Base-by-base conservation (phyloP, 805 yeast species). In the Hanseniaspora opuntiae region DNA sequence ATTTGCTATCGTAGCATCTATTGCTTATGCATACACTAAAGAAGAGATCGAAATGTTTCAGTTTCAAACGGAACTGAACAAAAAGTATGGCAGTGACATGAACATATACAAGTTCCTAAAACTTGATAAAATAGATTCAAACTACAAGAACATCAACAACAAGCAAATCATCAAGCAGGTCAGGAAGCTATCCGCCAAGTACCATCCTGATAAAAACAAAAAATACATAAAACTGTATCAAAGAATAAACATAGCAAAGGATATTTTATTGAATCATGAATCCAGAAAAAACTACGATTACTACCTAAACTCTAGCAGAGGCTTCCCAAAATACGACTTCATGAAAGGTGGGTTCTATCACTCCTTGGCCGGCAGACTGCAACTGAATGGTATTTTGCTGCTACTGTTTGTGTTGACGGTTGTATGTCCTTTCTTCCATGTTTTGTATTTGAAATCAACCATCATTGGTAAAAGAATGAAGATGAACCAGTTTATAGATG, bases 151-250 rank as follows among this genome's bases (percentile, higher is more conserved):
- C 33, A 70, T 83, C 1, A 65, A 74, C 0, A 62, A 69, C 39
- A 76, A 77, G 38, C 81, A 81, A 56, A 78, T 84, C 49, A 71
- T 71, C 52, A 78, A 76, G 58, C 83, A 84, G 22, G 83, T 84
- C 68, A 79, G 86, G 62, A 82, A 78, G 60, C 63, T 82, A 33
- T 81, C 95, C 2, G 73, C 83, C 51, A 73, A 72, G 57, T 72
- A 84, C 59, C 98, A 90, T 63, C 98, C 98, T 0, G 98, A 90
- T 67, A 88, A 90, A 65, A 68, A 68, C 45, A 65, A 63, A 54
- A 72, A 71, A 53, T 73, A 69, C 42, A 71, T 68, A 55, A 77
- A 77, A 57, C 63, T 66, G 22, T 93, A 82, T 63, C 86, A 90
- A 61, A 71, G 90, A 30, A 74, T 93, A 37, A 84, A 93, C 35